These are phyloP conservation scores for Diaporthe caulivora DNA, from an alignment of 2,329 filamentous ascomycete genomes.

Conservation along the genomic window DNA sequence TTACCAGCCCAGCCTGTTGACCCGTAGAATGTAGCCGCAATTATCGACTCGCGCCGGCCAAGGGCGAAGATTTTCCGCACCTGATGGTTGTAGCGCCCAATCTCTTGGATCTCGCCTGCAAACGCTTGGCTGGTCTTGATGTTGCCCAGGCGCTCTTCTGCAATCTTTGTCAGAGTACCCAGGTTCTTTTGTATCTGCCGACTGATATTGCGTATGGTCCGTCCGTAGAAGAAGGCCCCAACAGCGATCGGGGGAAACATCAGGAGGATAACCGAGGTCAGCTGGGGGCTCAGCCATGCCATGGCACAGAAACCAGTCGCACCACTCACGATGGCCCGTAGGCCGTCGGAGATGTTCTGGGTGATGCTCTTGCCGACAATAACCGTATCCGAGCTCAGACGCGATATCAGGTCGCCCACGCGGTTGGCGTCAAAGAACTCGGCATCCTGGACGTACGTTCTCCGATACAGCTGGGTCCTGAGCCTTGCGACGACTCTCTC, in stretches of 20 bases:
- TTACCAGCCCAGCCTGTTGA: slow-evolving; percentile 93
- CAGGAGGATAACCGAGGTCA: slow-evolving; percentile 87
- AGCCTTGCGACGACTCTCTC: slow-evolving; percentile 93
- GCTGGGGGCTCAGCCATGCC: slow-evolving; percentile 93
- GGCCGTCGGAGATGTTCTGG: slow-evolving; percentile 96
- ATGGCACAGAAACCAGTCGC: slow-evolving; percentile 91
- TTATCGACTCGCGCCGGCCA: slow-evolving; percentile 86
- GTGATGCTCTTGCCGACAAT: slow-evolving; percentile 99
- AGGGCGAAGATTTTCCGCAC: slow-evolving; percentile 92
- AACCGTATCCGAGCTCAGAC: slow-evolving; percentile 94
- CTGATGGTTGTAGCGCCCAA: slow-evolving; percentile 90
- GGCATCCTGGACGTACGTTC: slow-evolving; percentile 96
- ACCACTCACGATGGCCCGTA: slow-evolving; percentile 90
- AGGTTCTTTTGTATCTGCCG: slow-evolving; percentile 94
- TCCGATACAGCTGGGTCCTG: slow-evolving; percentile 88
- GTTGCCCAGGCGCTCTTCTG: slow-evolving; percentile 96
- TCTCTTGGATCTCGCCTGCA: slow-evolving; percentile 91
- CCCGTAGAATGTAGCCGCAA: slow-evolving; percentile 90
- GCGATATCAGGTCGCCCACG: slow-evolving; percentile 94
- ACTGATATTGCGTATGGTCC: slow-evolving; percentile 88
- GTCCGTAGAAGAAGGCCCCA: slow-evolving; percentile 91
- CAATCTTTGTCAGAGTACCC: slow-evolving; percentile 94
- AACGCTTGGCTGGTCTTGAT: slow-evolving; percentile 98
- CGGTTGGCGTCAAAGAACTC: slow-evolving; percentile 99
- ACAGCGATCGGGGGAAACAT: slow-evolving; percentile 93